Base-by-base conservation (phyloP, 2,329 filamentous ascomycete genomes). In the Aphanocladium album region DNA sequence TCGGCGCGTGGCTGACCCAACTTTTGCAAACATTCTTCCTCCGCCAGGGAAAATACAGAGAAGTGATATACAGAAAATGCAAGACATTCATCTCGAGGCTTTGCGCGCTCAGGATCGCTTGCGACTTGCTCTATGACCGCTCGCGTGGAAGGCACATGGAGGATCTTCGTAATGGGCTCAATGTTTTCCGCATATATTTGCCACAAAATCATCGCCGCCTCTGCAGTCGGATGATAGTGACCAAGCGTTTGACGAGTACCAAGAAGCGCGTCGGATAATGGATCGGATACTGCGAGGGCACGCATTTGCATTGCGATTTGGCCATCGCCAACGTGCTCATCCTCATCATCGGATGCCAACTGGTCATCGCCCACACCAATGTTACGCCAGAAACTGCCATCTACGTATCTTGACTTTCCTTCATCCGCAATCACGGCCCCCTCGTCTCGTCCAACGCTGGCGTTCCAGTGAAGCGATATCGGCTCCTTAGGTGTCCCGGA, bases 31-130 rank as follows among this genome's bases (percentile, higher is more conserved):
- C 77, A 83, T 57, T 78, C 74, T 5, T 73, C 69, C 9, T 79
- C 74, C 4, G 67, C 72, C 62, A 82, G 70, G 25, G 74, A 78
- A 49, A 71, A 70, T 19, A 75, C 64, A 1, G 77, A 73, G 56
- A 73, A 70, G 56, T 72, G 68, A 62, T 79, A 79, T 7, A 79
- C 69, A 57, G 76, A 71, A 65, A 83, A 83, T 65, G 75, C 46
- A 30, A 75, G 62, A 60, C 75, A 75, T 64, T 77, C 71, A 2
- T 74, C 66, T 12, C 49, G 60, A 64, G 68, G 70, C 9, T 69
- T 68, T 2, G 66, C 64, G 9, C 37, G 60, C 35, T 21, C 57
- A 1, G 69, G 70, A 11, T 64, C 30, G 2, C 47, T 59, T 0
- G 66, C 65, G 9, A 62, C 60, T 1, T 19, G 25, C 9, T 64